phyloP scores from a whole-genome alignment of 1,284 basidiomycete species.

The Fomes fomentarius region DNA sequence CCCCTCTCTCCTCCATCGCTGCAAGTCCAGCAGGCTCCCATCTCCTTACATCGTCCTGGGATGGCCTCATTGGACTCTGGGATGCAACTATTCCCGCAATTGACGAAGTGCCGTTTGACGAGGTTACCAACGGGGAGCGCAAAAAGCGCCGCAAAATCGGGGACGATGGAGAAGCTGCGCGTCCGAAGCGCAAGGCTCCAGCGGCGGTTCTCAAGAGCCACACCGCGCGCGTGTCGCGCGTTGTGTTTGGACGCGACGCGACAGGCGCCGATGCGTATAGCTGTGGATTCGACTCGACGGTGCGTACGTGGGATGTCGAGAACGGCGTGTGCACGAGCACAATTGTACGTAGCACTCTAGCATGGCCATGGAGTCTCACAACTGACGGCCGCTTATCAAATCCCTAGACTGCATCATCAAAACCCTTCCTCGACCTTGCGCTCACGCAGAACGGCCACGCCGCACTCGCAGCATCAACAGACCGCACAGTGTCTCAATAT shows the following conservation, averaged over 20 bases:
- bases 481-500: slow-evolving; percentile 68
- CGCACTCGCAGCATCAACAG: slow-evolving; percentile 65
- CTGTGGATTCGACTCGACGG: slow-evolving; percentile 78
- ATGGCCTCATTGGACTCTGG: slow-evolving; percentile 81
- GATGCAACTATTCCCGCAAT: slow-evolving; percentile 60
- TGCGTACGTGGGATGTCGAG: slow-evolving; percentile 75
- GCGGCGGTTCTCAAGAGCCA: slow-evolving; percentile 73
- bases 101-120: slow-evolving; percentile 59
- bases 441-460: slow-evolving; percentile 45
- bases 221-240: slow-evolving; percentile 71
- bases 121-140: slow-evolving; percentile 38
- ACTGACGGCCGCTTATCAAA: too few species aligned
- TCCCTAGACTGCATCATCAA: slow-evolving; percentile 63
- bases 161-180: slow-evolving; percentile 32
- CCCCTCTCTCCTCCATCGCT: slow-evolving; percentile 70
- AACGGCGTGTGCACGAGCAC: slow-evolving; percentile 68
- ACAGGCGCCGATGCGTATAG: slow-evolving; percentile 53
- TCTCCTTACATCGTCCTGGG: slow-evolving; percentile 81
- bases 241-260: slow-evolving; percentile 46
- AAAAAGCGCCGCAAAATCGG: slow-evolving; percentile 59
- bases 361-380: not conserved
- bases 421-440: slow-evolving; percentile 68
- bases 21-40: slow-evolving; percentile 56
- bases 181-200: slow-evolving; percentile 62
- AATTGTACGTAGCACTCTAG: slow-evolving; percentile 52